A percentile compares a stretch with the other conserved stretches of the same genome.
Conservation (phyloP, 805 yeast genomes). For the Saccharomycopsis javanensis region DNA sequence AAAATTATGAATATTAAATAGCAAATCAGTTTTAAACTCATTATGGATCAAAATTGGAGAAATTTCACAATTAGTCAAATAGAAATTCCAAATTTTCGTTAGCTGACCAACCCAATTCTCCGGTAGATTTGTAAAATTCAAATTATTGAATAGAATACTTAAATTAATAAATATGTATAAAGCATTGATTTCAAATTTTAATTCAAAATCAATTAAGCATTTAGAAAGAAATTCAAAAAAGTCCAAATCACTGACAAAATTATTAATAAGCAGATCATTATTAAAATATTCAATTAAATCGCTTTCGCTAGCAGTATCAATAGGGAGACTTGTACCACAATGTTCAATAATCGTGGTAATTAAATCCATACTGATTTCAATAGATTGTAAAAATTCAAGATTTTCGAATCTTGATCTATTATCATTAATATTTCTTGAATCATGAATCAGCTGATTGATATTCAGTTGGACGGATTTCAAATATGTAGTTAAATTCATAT, state of each 20-base stretch:
- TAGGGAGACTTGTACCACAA: slow-evolving; percentile 28
- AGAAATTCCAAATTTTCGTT: slow-evolving; percentile 4
- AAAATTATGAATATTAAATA: slow-evolving; percentile 5
- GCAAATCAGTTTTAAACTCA: not conserved
- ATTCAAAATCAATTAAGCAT: slow-evolving; percentile 4
- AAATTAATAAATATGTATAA: slow-evolving; percentile 17
- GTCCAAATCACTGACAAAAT: slow-evolving; percentile 1
- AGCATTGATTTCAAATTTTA: slow-evolving; percentile 13
- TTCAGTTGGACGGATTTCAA: slow-evolving; percentile 3
- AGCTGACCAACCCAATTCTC: slow-evolving; percentile 5
- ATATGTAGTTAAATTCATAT: slow-evolving; percentile 6
- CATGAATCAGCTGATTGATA: not conserved
- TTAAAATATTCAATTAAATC: slow-evolving; percentile 18
- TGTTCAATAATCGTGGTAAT: slow-evolving; percentile 65
- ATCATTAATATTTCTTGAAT: not conserved
- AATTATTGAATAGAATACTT: slow-evolving; percentile 8
- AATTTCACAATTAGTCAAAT: not conserved
- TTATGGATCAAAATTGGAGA: slow-evolving; percentile 1
- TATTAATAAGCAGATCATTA: slow-evolving; percentile 1
- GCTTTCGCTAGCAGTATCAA: slow-evolving; percentile 16
- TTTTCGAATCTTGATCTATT: slow-evolving; percentile 24
- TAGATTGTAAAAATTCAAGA: slow-evolving; percentile 38
- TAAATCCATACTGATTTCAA: slow-evolving; percentile 67
- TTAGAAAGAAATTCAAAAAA: slow-evolving; percentile 4
- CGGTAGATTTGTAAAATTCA: slow-evolving; percentile 5